Base-by-base conservation (phyloP, 2,329 filamentous ascomycete species). In the Colletotrichum cereale region DNA sequence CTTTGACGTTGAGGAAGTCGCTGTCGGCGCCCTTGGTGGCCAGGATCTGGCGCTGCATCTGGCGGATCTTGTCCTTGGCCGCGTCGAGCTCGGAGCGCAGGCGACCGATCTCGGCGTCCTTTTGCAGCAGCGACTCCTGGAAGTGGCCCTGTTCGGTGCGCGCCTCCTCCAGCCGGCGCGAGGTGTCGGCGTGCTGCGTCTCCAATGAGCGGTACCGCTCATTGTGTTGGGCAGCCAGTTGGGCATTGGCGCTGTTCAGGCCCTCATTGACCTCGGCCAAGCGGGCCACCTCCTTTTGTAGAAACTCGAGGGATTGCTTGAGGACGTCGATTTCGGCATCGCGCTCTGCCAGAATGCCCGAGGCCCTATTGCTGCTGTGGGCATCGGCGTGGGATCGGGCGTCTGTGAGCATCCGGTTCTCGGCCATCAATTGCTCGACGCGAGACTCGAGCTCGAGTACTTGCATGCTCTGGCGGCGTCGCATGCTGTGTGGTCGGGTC, bases 391-490 rank as follows among this genome's bases (percentile, higher is more conserved):
- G 88, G 64, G 87, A 82, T 76, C 92, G 92, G 16, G 73, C 64
- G 29, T 74, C 73, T 76, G 90, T 87, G 36, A 99, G 90, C 73
- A 90, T 85, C 67, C 92, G 91, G 79, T 98, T 98, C 80, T 99
- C 96, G 29, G 92, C 90, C 50, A 92, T 86, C 74, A 99, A 87
- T 81, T 96, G 92, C 76, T 98, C 94, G 77, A 99, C 88, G 78
- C 89, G 90, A 72, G 89, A 87, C 85, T 98, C 95, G 79, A 99
- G 91, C 78, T 99, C 96, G 73, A 98, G 91, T 66, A 96, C 91
- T 84, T 98, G 96, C 91, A 98, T 96, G 87, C 96, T 98, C 83
- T 97, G 96, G 79, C 96, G 93, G 80, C 96, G 95, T 77, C 96
- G 95, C 89, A 99, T 93, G 86, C 95, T 98, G 79, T 95, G 94